Percentiles rank a stretch among this genome's conserved stretches.
Conservation (phyloP, 2,329 filamentous ascomycete species). For the Scedosporium minutisporum region DNA sequence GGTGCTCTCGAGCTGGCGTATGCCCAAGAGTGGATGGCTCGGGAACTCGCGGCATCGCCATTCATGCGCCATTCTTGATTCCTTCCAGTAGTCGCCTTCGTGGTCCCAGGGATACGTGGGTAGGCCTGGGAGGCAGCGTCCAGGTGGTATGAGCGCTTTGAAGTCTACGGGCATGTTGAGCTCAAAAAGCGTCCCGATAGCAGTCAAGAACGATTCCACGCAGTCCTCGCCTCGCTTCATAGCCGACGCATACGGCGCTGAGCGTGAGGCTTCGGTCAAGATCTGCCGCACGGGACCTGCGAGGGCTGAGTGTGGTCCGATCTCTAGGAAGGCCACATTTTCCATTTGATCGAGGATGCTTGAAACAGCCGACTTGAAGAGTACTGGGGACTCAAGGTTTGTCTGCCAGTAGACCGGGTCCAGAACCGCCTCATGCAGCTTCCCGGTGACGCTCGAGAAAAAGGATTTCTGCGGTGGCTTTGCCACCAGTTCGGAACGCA, state of each 20-base stretch:
- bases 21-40: conserved; percentile 29
- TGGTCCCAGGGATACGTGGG: conserved; percentile 30
- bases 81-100: conserved; percentile 20
- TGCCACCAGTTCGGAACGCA: neutral
- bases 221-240: conserved; percentile 12
- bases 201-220: conserved; percentile 26
- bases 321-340: conserved; percentile 13
- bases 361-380: conserved; percentile 13
- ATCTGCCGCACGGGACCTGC: conserved; percentile 14
- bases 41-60: conserved; percentile 19
- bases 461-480: too few relatives aligned
- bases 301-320: conserved; percentile 17
- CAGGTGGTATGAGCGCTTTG: neutral
- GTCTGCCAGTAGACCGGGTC: conserved; percentile 17
- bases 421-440: neutral
- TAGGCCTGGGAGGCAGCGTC: conserved; percentile 17
- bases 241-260: conserved; percentile 8
- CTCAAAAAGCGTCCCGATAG: conserved; percentile 33
- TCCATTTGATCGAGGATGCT: neutral
- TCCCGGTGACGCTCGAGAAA: conserved; percentile 5
- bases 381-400: conserved; percentile 21
- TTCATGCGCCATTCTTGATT: conserved; percentile 18
- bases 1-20: conserved; percentile 12
- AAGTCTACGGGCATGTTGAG: conserved; percentile 15
- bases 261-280: neutral